Evolutionary conservation across 2,329 filamentous ascomycete genomes (phyloP), one percentile per base, ranked within the genome.

Genomic region (Pleoardoris graminearum): DNA sequence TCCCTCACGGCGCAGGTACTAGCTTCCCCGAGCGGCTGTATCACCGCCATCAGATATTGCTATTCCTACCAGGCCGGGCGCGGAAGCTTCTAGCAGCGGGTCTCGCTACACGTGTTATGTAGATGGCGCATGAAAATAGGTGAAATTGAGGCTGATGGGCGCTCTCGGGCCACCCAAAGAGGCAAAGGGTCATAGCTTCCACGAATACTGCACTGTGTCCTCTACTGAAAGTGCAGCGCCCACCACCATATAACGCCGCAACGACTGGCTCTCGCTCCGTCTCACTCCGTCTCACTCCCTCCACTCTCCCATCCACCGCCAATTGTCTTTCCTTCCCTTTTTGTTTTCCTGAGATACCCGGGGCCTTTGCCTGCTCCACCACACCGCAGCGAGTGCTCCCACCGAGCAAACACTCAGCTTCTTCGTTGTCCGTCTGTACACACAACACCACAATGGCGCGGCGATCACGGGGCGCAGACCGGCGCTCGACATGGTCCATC

Each of bases 401-500:
- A 50, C 45, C 56, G 61, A 68, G 62, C 60, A 55, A 50, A 59
- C 56, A 61, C 55, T 56, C 46, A 50, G 42, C 45, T 48, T 38
- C 48, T 33, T 48, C 52, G 57, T 51, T 48, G 47, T 44, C 47
- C 43, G 50, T 59, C 51, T 60, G 61, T 58, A 64, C 58, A 59
- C 55, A 33, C 29, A 22, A 3, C 27, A 44, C 60, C 75, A 79
- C 66, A 66, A 85, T 85, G 83, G 78, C 82, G 69, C 77, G 81
- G 70, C 77, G 80, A 72, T 86, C 85, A 73, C 74, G 77, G 72
- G 83, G 80, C 81, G 83, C 80, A 81, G 84, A 78, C 80, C 88
- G 84, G 82, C 85, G 82, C 75, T 92, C 80, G 80, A 87, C 86
- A 81, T 97, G 83, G 91, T 91, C 84, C 79, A 85, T 94, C 74